Evolutionary conservation across 208 protist genomes (phyloP).

Genomic region (Blechomonas ayalai): DNA sequence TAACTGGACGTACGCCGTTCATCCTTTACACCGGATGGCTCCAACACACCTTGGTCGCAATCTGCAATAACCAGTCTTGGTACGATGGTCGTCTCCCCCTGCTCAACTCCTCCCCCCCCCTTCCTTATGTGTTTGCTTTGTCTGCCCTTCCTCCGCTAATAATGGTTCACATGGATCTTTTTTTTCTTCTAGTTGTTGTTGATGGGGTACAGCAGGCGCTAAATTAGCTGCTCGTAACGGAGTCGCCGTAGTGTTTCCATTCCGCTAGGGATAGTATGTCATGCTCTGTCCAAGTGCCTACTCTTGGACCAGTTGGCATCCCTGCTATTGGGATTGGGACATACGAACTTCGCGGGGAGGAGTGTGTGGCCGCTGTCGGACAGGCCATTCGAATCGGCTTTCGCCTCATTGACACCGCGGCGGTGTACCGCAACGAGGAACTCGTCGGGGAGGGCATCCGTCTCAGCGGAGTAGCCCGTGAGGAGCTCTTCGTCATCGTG

Average conservation of each 20-base stretch:
- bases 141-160: neutral
- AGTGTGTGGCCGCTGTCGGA: constrained; percentile 35
- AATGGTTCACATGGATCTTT: neutral
- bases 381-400: constrained; percentile 54
- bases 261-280: too few relatives aligned
- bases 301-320: constrained; percentile 12
- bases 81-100: neutral
- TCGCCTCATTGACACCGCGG: constrained; percentile 80
- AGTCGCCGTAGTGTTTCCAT: too few relatives aligned
- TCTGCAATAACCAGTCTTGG: too few relatives aligned
- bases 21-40: too few relatives aligned
- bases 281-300: too few relatives aligned
- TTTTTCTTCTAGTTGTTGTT: neutral
- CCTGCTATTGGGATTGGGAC: constrained; percentile 75
- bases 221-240: too few relatives aligned
- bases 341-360: constrained; percentile 65
- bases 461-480: constrained; percentile 46
- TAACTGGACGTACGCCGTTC: too few relatives aligned
- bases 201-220: neutral
- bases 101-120: neutral
- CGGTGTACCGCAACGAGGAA: constrained; percentile 71
- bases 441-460: constrained; percentile 53
- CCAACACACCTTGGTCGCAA: too few relatives aligned
- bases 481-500: constrained; percentile 61
- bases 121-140: neutral